Base-by-base conservation (phyloP, 2,329 filamentous ascomycete genomes). In the Colletotrichum scovillei region DNA sequence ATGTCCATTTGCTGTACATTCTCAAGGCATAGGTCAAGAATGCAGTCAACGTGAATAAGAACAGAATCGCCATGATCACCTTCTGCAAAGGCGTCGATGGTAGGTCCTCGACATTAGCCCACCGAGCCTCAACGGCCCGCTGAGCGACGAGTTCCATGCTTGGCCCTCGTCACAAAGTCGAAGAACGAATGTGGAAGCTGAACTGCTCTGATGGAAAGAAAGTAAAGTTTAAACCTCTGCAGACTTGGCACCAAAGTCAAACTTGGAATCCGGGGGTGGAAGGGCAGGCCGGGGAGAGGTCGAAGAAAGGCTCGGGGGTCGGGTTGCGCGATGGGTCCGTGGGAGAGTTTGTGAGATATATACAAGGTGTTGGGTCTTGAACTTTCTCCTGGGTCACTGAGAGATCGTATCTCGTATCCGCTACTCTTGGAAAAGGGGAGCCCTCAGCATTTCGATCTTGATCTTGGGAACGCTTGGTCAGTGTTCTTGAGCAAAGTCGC, bases 11-110 rank as follows among this genome's bases (percentile, higher is more conserved):
- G 24, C 68, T 71, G 32, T 81, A 74, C 66, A 82, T 69, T 1
- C 67, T 59, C 9, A 81, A 76, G 1, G 78, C 53, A 2, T 81
- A 58, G 53, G 79, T 72, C 14, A 80, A 77, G n/a, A 83, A 52
- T 8, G 71, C 71, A 3, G 26, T 42, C 6, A 56, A 32, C 0
- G 82, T 80, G 16, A 82, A 81, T 24, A 81, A 58, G 69, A 83
- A 81, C 22, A 81, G 69, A 32, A 82, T 75, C 24, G 78, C 77
- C 7, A 82, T 72, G 1, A 77, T 81, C 16, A 73, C 74, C 19
- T 75, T 69, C 58, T 83, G 82, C 8, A 81, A 77, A 12, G 79
- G 75, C 11, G 80, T 77, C 9, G 80, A 81, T 1, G 80, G 81
- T 5, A 82, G 79, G 46, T 78, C 76, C 30, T 72, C 65, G 12